Evolutionary conservation across 441 rosid species (phyloP), one percentile per base, ranked within the genome.

Genomic region (Jatropha podagrica): DNA sequence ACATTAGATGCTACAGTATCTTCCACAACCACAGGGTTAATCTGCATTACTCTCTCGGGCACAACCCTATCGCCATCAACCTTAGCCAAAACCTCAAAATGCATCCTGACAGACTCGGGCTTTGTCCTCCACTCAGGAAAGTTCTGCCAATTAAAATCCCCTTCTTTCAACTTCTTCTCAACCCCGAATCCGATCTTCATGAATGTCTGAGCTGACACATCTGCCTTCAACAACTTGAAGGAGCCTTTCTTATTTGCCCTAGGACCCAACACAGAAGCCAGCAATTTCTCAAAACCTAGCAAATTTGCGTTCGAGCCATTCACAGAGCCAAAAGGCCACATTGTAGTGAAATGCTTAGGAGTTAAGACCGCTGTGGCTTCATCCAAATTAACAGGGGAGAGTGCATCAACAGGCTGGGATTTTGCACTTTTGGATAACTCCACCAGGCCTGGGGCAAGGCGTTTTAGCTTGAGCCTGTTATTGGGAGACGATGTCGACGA

Each of bases 391-490:
- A 85, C 61, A 2, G 86, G 72, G 11, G 89, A 65, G 27, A 87
- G 68, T 15, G 78, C 81, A 73, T 84, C 86, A 2, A 65, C 63
- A 4, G 83, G 69, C 67, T 74, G 86, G 48, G 80, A 68, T 81
- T 83, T 87, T 0, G 88, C 73, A 37, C 77, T 85, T 0, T 88
- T 86, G 20, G 97, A 91, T 68, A 91, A 82, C 77, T 91, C 95
- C 69, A 93, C 97, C 5, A 93, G 96, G 61, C 98, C 99, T 20
- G 98, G 98, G 0, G 97, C 98, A 12, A 95, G 93, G 72, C 94
- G 94, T 84, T 90, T 93, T 32, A 95, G 95, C 88, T 90, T 95
- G 69, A 95, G 92, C 85, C 74, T 87, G 80, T 83, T 87, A 51
- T 66, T 68, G 5, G 90, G 79, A 62, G 96, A 83, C 60, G 86